These are phyloP conservation scores for Leucaena leucocephala DNA, from an alignment of 306 rosid species.

Conservation along the genomic window DNA sequence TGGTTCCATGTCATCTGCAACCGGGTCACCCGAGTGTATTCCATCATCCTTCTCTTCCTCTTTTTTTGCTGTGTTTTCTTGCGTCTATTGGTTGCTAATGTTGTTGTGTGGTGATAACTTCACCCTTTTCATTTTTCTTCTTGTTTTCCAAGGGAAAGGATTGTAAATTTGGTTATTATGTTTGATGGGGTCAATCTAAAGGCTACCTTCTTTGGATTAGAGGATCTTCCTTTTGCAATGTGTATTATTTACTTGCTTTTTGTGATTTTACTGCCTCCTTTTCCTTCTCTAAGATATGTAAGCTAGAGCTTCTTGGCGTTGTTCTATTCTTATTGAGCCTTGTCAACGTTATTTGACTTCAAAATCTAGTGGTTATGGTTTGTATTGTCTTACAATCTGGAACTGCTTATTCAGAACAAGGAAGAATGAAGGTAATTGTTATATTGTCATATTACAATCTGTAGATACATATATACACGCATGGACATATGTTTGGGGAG, in stretches of 20 bases:
- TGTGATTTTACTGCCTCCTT: not conserved
- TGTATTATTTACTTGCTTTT: constrained; percentile 3
- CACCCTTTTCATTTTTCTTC: not conserved
- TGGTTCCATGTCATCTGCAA: too few relatives aligned
- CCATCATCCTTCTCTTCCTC: not conserved
- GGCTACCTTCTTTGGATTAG: not conserved
- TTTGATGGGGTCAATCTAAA: constrained; percentile 17
- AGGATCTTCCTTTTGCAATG: constrained; percentile 12
- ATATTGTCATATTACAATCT: too few relatives aligned
- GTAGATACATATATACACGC: too few relatives aligned
- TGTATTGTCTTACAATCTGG: too few relatives aligned
- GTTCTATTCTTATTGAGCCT: not conserved
- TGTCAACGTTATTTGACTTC: not conserved
- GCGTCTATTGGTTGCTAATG: not conserved
- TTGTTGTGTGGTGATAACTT: not conserved
- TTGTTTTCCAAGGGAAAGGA: not conserved
- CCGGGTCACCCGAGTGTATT: constrained; percentile 90
- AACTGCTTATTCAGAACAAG: too few relatives aligned
- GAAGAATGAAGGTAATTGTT: too few relatives aligned
- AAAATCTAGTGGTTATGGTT: not conserved
- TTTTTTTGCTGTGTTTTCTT: constrained; percentile 4
- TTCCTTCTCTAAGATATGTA: not conserved
- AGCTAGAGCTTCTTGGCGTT: not conserved
- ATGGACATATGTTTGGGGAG: too few relatives aligned
- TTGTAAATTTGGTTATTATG: constrained; percentile 8